phyloP scores from a whole-genome alignment of 1,284 basidiomycete species.

The Tilletia indica region DNA sequence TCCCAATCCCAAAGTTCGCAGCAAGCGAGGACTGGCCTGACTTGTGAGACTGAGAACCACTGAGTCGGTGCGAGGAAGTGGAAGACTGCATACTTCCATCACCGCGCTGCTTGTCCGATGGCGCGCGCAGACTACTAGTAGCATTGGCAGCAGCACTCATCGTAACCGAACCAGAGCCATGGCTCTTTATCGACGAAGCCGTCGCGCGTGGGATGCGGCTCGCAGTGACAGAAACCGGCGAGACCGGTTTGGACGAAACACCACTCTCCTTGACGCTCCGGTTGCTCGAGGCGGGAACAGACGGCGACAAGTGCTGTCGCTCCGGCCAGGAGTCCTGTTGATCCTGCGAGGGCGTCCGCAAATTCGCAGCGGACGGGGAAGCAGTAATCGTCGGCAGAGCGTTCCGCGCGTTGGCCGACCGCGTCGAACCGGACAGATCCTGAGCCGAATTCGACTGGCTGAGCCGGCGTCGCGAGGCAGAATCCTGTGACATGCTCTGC shows the following conservation, averaged over 20 bases:
- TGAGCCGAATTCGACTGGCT: conserved; percentile 24
- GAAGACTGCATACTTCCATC: conserved; percentile 15
- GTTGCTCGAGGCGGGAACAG: background rate
- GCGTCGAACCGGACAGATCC: conserved; percentile 14
- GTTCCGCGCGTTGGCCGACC: background rate
- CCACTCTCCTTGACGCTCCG: background rate
- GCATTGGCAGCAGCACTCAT: background rate
- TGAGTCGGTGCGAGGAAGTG: background rate
- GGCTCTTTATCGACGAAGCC: background rate
- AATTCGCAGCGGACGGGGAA: conserved; percentile 19
- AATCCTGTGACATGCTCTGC: conserved; percentile 58
- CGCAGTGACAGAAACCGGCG: background rate
- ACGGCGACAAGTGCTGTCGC: background rate
- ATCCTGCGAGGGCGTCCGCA: conserved; percentile 10
- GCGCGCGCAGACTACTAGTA: background rate
- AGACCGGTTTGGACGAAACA: conserved; percentile 9
- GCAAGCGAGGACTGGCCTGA: conserved; percentile 42
- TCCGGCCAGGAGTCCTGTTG: conserved; percentile 1
- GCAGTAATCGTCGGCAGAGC: conserved; percentile 18
- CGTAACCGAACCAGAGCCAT: background rate
- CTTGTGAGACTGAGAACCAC: conserved; percentile 20
- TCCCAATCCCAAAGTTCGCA: conserved; percentile 42
- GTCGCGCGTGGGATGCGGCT: conserved; percentile 19
- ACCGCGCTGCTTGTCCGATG: conserved; percentile 16
- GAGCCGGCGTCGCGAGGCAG: conserved; percentile 15